These are phyloP conservation scores for Pleurotus tuber-regium DNA, from an alignment of 768 basidiomycete species.

Conservation along the genomic window DNA sequence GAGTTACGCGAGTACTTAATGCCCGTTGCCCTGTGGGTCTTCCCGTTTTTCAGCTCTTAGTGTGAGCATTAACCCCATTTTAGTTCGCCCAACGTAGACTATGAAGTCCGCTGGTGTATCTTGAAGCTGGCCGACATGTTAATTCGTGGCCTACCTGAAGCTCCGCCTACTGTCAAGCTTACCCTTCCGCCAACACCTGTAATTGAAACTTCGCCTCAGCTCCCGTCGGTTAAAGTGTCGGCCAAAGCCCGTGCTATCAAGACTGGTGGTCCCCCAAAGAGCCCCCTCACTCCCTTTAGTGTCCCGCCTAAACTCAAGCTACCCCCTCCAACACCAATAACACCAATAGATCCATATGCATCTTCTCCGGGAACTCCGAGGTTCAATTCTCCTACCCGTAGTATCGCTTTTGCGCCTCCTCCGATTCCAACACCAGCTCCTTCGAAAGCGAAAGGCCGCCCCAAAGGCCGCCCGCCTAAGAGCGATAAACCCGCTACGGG, in stretches of 20 bases:
- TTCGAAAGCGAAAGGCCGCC: constrained; percentile 26
- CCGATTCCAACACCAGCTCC: constrained; percentile 23
- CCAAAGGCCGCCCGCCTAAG: constrained; percentile 20
- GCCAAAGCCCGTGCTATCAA: constrained; percentile 42
- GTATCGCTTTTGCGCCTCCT: constrained; percentile 35
- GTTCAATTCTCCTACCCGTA: constrained; percentile 25
- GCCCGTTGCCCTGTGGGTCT: constrained; percentile 73
- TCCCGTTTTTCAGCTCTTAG: background rate
- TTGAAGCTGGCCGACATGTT: constrained; percentile 90
- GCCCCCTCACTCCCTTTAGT: constrained; percentile 31
- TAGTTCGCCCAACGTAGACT: constrained; percentile 75
- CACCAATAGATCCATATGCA: constrained; percentile 17
- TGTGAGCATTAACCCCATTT: constrained; percentile 8
- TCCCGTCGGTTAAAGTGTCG: constrained; percentile 52
- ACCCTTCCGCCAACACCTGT: constrained; percentile 77
- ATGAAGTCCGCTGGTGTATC: constrained; percentile 88
- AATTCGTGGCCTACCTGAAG: constrained; percentile 79
- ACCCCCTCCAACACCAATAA: constrained; percentile 26
- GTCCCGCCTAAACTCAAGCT: constrained; percentile 57
- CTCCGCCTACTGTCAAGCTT: constrained; percentile 82
- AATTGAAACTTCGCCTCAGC: constrained; percentile 53
- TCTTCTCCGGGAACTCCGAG: constrained; percentile 15
- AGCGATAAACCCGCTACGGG: constrained; percentile 51
- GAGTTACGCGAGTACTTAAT: constrained; percentile 77
- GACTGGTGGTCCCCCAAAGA: constrained; percentile 37